Conservation (phyloP, 2,329 filamentous ascomycete species). For the Aspergillus costaricaensis region DNA sequence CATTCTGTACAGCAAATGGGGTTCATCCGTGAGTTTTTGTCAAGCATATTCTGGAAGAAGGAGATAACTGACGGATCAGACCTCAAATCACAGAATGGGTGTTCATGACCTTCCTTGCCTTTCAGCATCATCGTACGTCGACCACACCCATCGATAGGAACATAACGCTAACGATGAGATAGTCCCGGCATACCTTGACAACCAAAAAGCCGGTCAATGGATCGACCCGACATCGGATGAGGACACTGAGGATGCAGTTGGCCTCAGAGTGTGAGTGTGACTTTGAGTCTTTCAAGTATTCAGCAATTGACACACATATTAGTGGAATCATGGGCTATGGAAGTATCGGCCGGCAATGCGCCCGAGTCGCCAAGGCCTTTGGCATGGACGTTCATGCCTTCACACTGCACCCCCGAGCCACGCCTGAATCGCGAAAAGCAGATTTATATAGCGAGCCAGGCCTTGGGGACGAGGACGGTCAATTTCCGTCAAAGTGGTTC, state of each 20-base stretch:
- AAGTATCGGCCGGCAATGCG: conserved; percentile 3
- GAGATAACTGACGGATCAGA: neutral
- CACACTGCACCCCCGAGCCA: conserved; percentile 1
- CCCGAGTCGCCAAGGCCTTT: conserved; percentile 1
- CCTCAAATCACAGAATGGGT: conserved; percentile 7
- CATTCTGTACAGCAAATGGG: conserved; percentile 6
- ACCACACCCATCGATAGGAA: neutral
- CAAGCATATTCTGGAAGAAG: neutral
- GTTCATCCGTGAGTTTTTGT: neutral
- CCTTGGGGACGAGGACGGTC: neutral
- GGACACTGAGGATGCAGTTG: conserved; percentile 2
- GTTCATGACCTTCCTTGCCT: conserved; percentile 5
- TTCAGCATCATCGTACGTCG: neutral
- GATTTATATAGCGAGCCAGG: neutral
- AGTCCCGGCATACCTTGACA: neutral
- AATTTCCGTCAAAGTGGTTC: conserved; percentile 4
- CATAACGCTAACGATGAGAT: neutral
- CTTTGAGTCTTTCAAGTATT: neutral
- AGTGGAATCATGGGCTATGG: conserved; percentile 5
- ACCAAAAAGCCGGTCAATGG: conserved; percentile 2
- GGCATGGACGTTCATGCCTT: conserved; percentile 3
- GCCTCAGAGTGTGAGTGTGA: neutral
- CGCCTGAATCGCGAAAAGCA: neutral
- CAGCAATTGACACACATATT: neutral
- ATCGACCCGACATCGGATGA: conserved; percentile 1